phyloP scores from a whole-genome alignment of 176 grass and related monocot genomes.

The Microstegium vimineum region DNA sequence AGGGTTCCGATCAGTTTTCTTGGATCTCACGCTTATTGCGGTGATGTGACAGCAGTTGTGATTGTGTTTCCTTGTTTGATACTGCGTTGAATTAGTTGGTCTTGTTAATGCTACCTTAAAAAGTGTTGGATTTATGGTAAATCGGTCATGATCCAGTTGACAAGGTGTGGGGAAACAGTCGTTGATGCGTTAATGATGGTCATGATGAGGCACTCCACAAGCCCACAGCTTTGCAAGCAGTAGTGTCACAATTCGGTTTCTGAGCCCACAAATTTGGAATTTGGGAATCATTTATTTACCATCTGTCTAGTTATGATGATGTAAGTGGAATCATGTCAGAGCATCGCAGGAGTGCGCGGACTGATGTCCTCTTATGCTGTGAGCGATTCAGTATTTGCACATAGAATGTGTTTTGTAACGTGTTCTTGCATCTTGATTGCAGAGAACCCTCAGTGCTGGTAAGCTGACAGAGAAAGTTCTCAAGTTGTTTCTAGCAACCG shows the following conservation, averaged over 20 bases:
- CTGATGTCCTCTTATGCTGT: neutral
- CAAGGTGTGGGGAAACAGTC: neutral
- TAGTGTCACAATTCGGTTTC: no score
- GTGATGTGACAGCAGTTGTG: neutral
- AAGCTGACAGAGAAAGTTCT: constrained; percentile 88
- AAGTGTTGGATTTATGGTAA: neutral
- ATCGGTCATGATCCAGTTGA: neutral
- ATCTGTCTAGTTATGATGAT: neutral
- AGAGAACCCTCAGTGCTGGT: constrained; percentile 83
- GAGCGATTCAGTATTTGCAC: neutral
- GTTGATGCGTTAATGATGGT: neutral
- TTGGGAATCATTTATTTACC: neutral
- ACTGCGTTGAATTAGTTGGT: neutral
- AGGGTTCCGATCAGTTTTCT: neutral
- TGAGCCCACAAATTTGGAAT: neutral
- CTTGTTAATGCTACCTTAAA: neutral
- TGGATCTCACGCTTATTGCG: neutral
- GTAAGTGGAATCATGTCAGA: neutral
- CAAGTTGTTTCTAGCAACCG: constrained; percentile 75
- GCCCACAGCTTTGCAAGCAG: neutral
- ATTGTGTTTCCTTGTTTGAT: neutral
- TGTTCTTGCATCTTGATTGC: constrained; percentile 10
- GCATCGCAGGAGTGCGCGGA: neutral
- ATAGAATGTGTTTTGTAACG: neutral
- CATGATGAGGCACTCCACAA: neutral